Base-by-base conservation (phyloP, 768 basidiomycete genomes). In the Inosperma sp. region DNA sequence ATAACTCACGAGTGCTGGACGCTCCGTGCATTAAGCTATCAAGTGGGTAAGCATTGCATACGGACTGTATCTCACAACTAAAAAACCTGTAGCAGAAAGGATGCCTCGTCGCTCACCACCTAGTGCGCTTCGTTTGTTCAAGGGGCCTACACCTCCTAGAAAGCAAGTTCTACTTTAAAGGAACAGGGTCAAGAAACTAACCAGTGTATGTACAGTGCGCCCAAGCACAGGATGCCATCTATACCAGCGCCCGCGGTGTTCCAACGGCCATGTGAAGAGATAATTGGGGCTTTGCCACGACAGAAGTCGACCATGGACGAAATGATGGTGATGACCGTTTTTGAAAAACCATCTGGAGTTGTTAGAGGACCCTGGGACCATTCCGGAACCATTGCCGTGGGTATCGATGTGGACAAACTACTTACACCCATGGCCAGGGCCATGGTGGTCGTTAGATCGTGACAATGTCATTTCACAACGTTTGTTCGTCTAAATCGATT, bases 31-130 rank as follows among this genome's bases (percentile, higher is more conserved):
- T 17, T 41, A 12, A 21, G 10, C 5, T 12, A 29, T 13, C 31
- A 17, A 27, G 27, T n/a, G 25, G 25, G n/a, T 12, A 26, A 21
- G 14, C n/a, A 21, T 4, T 5, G 4, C 23, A 5, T 41, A 27
- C 9, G n/a, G 5, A 45, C 17, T 22, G n/a, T 17, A 29, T 13
- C 12, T 17, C 17, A 12, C 7, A 17, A 29, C 21, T 17, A 17
- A 21, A 46, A 25, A 46, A 6, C n/a, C n/a, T n/a, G n/a, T n/a
- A 6, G 31, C 17, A 31, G 19, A 46, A 52, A 35, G 35, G 30
- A 88, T 88, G 84, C 75, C 78, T 47, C 83, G 86, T 59, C 82
- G 87, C 25, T 70, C 78, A 25, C 82, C 87, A 1, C 87, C 87
- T 5, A 74, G 80, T 37, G 73, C 84, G 23, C 79, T 89, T 53